Percentiles rank a stretch among this genome's conserved stretches.
Conservation (phyloP, 2,329 filamentous ascomycete genomes). For the Fusarium sororula region DNA sequence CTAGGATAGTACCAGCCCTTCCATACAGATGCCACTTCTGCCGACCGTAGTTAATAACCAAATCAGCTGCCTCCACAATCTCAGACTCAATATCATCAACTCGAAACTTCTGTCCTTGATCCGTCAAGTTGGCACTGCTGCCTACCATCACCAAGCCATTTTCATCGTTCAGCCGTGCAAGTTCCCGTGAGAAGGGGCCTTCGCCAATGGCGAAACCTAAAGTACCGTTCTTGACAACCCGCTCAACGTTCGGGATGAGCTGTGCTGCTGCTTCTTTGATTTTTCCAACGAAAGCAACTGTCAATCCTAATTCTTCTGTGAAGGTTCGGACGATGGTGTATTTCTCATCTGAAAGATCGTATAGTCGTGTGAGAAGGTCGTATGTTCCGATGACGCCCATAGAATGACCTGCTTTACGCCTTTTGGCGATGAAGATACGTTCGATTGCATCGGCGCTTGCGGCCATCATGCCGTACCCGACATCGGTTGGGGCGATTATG, state of each 20-base stretch:
- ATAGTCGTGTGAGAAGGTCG: not conserved
- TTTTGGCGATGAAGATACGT: not conserved
- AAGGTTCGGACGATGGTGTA: not conserved
- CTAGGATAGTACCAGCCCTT: not conserved
- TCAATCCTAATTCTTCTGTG: not conserved
- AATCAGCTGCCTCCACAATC: not conserved
- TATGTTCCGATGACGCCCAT: not conserved
- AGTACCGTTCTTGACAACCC: not conserved
- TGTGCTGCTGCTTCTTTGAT: rapidly evolving
- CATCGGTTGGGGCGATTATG: not conserved
- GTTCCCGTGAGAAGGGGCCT: not conserved
- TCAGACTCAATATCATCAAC: not conserved
- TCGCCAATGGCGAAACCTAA: not conserved
- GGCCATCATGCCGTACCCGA: not conserved
- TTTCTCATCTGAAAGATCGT: not conserved
- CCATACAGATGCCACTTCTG: not conserved
- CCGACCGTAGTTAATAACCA: not conserved
- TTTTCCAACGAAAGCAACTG: not conserved
- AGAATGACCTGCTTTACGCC: not conserved
- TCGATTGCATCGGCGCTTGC: not conserved
- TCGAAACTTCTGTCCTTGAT: not conserved
- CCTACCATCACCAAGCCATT: not conserved
- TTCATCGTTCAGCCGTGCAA: not conserved
- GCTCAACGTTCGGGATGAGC: not conserved
- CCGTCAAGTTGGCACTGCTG: not conserved